Evolutionary conservation across 148 eudicot genomes (phyloP).

Genomic region (Camellia sinensis): DNA sequence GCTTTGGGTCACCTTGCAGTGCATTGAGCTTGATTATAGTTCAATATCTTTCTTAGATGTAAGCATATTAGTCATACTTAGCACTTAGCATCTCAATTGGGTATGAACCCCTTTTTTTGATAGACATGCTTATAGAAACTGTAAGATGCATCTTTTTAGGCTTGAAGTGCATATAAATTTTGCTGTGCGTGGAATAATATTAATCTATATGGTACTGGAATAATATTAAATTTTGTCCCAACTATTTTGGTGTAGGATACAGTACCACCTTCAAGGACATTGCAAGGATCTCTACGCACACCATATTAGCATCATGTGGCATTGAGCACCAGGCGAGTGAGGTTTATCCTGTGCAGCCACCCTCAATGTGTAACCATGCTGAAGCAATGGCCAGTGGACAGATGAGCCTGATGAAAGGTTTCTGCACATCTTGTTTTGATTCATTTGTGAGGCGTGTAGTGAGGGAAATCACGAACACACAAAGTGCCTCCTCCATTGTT

Average conservation of each 20-base stretch:
- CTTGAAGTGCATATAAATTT: neutral
- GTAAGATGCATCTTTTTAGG: neutral
- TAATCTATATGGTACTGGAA: neutral
- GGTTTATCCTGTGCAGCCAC: slow-evolving; percentile 33
- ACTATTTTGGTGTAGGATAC: slow-evolving; percentile 38
- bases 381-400: slow-evolving; percentile 24
- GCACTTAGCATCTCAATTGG: neutral
- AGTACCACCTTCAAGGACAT: slow-evolving; percentile 46
- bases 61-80: neutral
- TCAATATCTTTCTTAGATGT: neutral
- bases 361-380: slow-evolving; percentile 26
- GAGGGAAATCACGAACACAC: slow-evolving; percentile 27
- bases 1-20: neutral
- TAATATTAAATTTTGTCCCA: neutral
- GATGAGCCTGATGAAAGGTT: slow-evolving; percentile 34
- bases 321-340: slow-evolving; percentile 32
- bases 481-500: slow-evolving; percentile 19
- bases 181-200: neutral
- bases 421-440: slow-evolving; percentile 53
- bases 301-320: slow-evolving; percentile 58
- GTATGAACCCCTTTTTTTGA: neutral
- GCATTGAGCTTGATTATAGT: neutral
- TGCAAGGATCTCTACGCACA: slow-evolving; percentile 41
- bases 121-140: neutral
- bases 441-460: slow-evolving; percentile 45